These are phyloP conservation scores for Cercospora beticola DNA, from an alignment of 2,329 filamentous ascomycete species.

Conservation along the genomic window DNA sequence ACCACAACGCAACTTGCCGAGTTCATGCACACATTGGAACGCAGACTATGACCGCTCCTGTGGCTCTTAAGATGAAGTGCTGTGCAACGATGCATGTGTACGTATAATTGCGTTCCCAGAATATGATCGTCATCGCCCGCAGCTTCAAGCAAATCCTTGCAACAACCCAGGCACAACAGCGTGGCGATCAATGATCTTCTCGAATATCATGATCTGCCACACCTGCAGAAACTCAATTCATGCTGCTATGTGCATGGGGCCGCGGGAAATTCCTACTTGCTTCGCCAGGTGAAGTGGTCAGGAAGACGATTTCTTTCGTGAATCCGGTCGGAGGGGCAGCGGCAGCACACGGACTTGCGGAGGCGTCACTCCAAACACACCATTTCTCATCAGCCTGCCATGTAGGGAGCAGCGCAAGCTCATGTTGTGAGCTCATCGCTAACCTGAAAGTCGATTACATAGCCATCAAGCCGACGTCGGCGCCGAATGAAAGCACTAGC, in stretches of 20 bases:
- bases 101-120: neutral
- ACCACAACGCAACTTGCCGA: neutral
- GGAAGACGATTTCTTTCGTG: neutral
- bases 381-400: neutral
- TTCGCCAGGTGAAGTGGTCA: neutral
- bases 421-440: neutral
- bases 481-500: neutral
- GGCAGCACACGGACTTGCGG: constrained; percentile 6
- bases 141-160: neutral
- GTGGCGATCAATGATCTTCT: neutral
- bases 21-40: neutral
- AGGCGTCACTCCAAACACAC: neutral
- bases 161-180: neutral
- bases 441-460: neutral
- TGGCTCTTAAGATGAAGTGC: neutral
- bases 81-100: neutral
- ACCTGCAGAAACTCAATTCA: neutral
- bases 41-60: neutral
- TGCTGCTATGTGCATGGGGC: neutral
- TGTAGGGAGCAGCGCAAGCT: neutral
- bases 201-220: neutral
- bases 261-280: neutral
- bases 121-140: neutral
- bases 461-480: constrained; percentile 1
- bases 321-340: neutral